phyloP scores from a whole-genome alignment of 2,329 filamentous ascomycete species.

The Trichophyton benhamiae region DNA sequence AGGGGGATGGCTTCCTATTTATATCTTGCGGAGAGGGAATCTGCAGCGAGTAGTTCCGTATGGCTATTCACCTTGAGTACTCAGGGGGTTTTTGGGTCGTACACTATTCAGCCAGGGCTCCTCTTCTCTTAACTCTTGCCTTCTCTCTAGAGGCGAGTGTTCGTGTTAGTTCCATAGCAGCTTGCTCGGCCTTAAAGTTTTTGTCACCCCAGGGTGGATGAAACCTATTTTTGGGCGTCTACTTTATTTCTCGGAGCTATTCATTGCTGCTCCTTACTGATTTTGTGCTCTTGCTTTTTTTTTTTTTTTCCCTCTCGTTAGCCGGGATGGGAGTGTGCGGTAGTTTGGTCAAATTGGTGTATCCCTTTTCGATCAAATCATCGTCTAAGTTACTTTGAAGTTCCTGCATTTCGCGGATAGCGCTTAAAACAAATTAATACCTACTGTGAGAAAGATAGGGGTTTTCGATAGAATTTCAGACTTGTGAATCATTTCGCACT shows the following conservation, averaged over 20 bases:
- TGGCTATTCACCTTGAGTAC: background rate
- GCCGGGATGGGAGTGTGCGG: background rate
- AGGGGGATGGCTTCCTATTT: background rate
- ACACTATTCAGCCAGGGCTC: background rate
- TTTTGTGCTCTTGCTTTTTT: background rate
- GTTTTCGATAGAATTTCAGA: background rate
- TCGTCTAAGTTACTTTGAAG: background rate
- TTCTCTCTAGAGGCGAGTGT: background rate
- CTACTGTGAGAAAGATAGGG: background rate
- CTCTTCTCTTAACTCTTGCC: background rate
- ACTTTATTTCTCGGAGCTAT: background rate
- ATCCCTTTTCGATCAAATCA: background rate
- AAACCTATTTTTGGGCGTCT: background rate
- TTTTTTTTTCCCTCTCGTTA: background rate
- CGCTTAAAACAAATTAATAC: background rate
- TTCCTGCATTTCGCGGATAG: background rate
- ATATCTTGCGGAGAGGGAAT: background rate
- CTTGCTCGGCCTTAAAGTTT: background rate
- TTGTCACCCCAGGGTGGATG: background rate
- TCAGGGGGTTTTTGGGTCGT: background rate
- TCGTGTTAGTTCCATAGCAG: background rate
- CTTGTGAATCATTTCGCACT: background rate
- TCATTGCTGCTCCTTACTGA: background rate
- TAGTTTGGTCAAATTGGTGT: background rate
- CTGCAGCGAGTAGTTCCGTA: background rate